Evolutionary conservation across 2,329 filamentous ascomycete genomes (phyloP).

Genomic region (Talaromyces pinophilus): DNA sequence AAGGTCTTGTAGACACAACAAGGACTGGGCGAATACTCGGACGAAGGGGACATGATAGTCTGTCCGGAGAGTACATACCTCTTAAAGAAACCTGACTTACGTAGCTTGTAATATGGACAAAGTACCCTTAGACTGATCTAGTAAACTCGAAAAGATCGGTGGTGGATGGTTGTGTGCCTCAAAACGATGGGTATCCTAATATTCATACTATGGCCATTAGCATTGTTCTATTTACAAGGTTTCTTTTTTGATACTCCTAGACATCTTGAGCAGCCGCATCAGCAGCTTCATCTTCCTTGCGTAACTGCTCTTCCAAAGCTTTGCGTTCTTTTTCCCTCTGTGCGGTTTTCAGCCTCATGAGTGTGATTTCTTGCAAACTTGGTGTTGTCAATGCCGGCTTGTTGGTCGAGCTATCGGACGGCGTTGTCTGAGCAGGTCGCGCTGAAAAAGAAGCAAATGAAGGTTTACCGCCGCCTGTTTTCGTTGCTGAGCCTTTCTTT

Average conservation of each 20-base stretch:
- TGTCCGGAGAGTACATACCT: not conserved
- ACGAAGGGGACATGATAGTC: not conserved
- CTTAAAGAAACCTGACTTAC: not conserved
- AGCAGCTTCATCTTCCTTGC: slow-evolving; percentile 50
- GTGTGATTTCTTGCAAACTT: slow-evolving; percentile 51
- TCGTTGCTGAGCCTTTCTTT: slow-evolving; percentile 29
- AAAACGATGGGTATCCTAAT: slow-evolving; percentile 17
- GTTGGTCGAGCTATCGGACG: not conserved
- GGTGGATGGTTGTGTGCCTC: not conserved
- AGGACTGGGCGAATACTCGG: not conserved
- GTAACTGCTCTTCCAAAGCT: slow-evolving; percentile 56
- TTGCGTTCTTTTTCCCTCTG: slow-evolving; percentile 57
- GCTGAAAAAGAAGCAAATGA: slow-evolving; percentile 21
- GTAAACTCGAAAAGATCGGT: not conserved
- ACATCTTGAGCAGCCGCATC: slow-evolving; percentile 33
- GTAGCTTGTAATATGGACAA: not conserved
- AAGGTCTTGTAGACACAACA: not conserved
- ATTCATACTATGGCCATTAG: slow-evolving; percentile 3
- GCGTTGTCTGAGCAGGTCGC: slow-evolving; percentile 1
- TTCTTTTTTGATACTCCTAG: slow-evolving; percentile 4
- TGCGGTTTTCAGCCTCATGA: slow-evolving; percentile 60
- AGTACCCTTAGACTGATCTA: not conserved
- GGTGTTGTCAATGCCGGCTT: slow-evolving; percentile 34
- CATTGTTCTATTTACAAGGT: slow-evolving; percentile 9
- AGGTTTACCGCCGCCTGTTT: slow-evolving; percentile 23